Conservation (phyloP, 106 monocot genomes). For the Platanthera zijinensis region DNA sequence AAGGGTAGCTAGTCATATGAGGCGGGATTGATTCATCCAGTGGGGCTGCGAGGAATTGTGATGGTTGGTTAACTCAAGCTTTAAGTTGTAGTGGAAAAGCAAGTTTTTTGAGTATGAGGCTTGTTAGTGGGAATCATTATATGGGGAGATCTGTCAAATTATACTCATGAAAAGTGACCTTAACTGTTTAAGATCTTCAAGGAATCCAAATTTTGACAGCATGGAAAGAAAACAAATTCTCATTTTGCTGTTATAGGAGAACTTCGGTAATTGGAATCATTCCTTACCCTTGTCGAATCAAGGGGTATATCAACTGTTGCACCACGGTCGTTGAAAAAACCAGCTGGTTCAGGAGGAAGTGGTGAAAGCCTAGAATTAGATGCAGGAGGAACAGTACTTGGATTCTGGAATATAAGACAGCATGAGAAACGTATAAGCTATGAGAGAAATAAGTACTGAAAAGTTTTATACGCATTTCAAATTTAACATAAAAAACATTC, state of each 20-base stretch:
- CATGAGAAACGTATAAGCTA: background rate
- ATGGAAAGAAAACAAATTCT: background rate
- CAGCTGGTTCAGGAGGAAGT: constrained; percentile 77
- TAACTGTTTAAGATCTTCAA: background rate
- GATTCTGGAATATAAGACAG: constrained; percentile 24
- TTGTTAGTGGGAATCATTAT: background rate
- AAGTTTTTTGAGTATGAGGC: background rate
- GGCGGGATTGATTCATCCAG: background rate
- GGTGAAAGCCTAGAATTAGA: constrained; percentile 71
- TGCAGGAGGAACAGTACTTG: constrained; percentile 53
- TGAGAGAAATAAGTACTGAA: background rate
- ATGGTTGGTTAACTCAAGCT: background rate
- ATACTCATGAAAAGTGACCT: background rate
- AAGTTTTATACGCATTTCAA: background rate
- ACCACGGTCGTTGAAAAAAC: constrained; percentile 64
- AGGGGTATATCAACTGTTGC: constrained; percentile 81
- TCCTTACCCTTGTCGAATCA: constrained; percentile 48
- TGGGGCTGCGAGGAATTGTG: background rate
- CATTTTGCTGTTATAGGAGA: background rate
- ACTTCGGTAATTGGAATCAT: background rate
- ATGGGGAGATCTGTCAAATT: background rate
- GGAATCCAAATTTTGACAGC: background rate
- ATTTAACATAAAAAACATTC: background rate
- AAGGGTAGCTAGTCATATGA: background rate
- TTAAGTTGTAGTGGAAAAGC: background rate